Conservation (phyloP, 208 protist genomes). For the Leishmania gerbilli region DNA sequence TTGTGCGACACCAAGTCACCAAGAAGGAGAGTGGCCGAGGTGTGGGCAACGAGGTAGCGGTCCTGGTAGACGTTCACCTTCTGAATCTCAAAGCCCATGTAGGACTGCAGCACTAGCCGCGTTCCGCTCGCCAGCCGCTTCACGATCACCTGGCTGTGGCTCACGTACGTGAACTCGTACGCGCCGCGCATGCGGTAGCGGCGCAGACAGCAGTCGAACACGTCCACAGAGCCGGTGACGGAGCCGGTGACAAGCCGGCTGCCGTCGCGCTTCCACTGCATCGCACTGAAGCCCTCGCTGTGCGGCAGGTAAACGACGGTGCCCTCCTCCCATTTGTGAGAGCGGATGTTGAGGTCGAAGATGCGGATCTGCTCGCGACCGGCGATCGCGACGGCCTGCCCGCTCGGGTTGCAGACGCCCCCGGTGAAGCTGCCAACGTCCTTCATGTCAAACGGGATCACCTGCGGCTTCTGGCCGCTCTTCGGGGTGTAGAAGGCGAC, state of each 20-base stretch:
- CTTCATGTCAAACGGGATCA: constrained; percentile 87
- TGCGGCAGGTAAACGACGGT: constrained; percentile 80
- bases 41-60: constrained; percentile 96
- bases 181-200: constrained; percentile 94
- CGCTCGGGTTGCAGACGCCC: constrained; percentile 93
- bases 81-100: constrained; percentile 94
- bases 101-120: constrained; percentile 94
- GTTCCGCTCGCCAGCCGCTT: constrained; percentile 92
- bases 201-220: constrained; percentile 96
- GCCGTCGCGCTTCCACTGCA: constrained; percentile 96
- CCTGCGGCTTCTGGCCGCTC: constrained; percentile 82
- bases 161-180: constrained; percentile 98
- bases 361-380: constrained; percentile 89
- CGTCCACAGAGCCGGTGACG: constrained; percentile 94
- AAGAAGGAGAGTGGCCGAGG: constrained; percentile 95
- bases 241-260: constrained; percentile 93
- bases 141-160: constrained; percentile 96
- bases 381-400: constrained; percentile 92
- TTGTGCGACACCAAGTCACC: constrained; percentile 95
- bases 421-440: constrained; percentile 92
- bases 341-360: constrained; percentile 93
- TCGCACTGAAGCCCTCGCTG: constrained; percentile 89
- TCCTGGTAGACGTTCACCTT: constrained; percentile 97
- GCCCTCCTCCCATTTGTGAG: constrained; percentile 94
- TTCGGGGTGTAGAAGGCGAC: constrained; percentile 94